Evolutionary conservation across 2,329 filamentous ascomycete genomes (phyloP), one percentile per base, ranked within the genome.

Genomic region (Xylariaceae sp.): DNA sequence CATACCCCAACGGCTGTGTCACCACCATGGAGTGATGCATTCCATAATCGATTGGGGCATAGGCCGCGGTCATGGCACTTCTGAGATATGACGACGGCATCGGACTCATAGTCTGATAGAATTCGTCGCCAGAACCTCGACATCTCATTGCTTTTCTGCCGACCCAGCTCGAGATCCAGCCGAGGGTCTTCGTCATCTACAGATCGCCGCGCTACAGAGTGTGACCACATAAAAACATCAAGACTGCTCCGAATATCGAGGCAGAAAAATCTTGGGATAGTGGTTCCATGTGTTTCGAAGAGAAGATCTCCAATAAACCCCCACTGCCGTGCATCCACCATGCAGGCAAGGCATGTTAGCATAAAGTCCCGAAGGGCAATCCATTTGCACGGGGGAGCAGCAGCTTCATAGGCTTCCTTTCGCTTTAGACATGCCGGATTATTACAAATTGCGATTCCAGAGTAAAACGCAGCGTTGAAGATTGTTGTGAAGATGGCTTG

Each of bases 41-140:
- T 50, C 47, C 45, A 48, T 37, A 48, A 26, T 19, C 45, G 24
- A 28, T 48, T 48, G n/a, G 45, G 45, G 45, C 45, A 48, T 23
- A 46, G 17, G 12, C 43, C 43, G 31, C 31, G 26, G 11, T 46
- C 43, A 16, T 46, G 43, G 43, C 28, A 46, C 21, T 34, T 46
- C 29, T 46, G 43, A 34, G 43, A 46, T 21, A 46, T 34, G 21
- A 26, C 21, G 31, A 46, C 28, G 26, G 43, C 43, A 26, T 46
- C 43, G 7, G 26, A 46, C 16, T 46, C 43, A 24, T 46, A 46
- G 28, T 34, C 29, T 6, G 43, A 33, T 24, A 46, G 31, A n/a
- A 46, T 34, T n/a, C n/a, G n/a, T 12, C 43, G 43, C 43, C 43
- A 46, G 31, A 46, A 33, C 14, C 19, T 46, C 43, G 26, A 46